A percentile compares a stretch with the other conserved stretches of the same genome.
phyloP scores from a whole-genome alignment of 257 asterid species.

The Hygrophila difformis region DNA sequence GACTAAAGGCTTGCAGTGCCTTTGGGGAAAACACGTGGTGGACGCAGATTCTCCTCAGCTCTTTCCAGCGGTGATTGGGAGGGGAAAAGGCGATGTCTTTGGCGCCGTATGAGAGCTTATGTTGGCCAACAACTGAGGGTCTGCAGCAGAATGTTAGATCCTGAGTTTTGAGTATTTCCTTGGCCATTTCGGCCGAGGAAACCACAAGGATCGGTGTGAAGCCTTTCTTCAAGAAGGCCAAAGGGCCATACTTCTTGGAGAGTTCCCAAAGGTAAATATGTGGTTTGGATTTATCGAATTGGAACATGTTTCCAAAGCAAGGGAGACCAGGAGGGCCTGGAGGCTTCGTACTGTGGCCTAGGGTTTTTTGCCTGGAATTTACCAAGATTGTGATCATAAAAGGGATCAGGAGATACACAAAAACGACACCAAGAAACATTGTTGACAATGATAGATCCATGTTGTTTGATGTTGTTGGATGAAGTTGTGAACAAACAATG shows the following conservation, averaged over 20 bases:
- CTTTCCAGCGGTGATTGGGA: conserved; percentile 19
- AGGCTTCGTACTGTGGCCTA: too few species aligned
- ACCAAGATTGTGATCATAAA: too few species aligned
- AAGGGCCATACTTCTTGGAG: conserved; percentile 18
- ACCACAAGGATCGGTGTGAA: conserved; percentile 16
- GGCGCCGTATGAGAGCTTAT: conserved; percentile 26
- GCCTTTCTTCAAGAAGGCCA: conserved; percentile 15
- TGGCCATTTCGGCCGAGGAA: conserved; percentile 13
- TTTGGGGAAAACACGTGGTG: conserved; percentile 21
- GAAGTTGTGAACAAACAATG: too few species aligned
- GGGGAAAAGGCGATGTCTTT: conserved; percentile 29
- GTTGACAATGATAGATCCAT: too few species aligned
- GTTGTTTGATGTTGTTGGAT: too few species aligned
- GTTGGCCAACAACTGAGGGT: conserved; percentile 23
- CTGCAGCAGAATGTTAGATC: conserved; percentile 21
- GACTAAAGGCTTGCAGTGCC: conserved; percentile 20
- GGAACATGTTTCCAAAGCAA: conserved; percentile 23
- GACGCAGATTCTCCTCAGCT: conserved; percentile 18
- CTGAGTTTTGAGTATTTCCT: conserved; percentile 13
- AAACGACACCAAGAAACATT: too few species aligned
- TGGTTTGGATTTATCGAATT: conserved; percentile 17
- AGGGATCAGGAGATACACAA: too few species aligned
- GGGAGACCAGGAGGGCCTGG: conserved; percentile 25
- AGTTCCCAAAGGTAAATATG: conserved; percentile 13
- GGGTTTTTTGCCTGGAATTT: too few species aligned